Conservation (phyloP, 1,284 basidiomycete genomes). For the Tilletia setariae region DNA sequence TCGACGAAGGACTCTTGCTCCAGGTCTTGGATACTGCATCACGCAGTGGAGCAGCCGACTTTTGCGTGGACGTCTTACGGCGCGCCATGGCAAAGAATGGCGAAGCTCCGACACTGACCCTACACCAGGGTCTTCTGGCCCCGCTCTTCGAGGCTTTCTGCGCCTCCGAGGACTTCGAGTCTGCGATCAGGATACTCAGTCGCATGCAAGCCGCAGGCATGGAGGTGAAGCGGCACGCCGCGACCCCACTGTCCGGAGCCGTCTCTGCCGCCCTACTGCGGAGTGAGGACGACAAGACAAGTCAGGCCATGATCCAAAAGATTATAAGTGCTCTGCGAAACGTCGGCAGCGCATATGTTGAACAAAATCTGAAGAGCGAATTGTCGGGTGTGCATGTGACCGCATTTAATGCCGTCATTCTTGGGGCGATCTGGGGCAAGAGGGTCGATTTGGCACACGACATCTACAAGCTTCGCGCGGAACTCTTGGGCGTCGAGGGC, state of each 20-base stretch:
- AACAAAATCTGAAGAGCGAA: background rate
- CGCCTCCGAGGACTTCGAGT: constrained; percentile 21
- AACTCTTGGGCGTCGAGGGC: background rate
- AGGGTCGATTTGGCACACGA: constrained; percentile 6
- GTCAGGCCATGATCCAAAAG: background rate
- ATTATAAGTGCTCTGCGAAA: background rate
- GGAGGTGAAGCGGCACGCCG: constrained; percentile 7
- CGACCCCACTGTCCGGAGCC: background rate
- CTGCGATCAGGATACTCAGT: constrained; percentile 1
- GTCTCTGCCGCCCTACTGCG: background rate
- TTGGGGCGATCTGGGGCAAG: constrained; percentile 1
- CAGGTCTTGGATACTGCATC: constrained; percentile 30
- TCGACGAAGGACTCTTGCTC: constrained; percentile 37
- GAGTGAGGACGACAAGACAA: background rate
- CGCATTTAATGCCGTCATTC: constrained; percentile 7
- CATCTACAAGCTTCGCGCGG: constrained; percentile 7
- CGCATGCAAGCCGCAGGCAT: constrained; percentile 10
- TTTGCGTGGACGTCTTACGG: constrained; percentile 25
- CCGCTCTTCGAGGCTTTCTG: constrained; percentile 42
- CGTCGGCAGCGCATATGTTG: constrained; percentile 4
- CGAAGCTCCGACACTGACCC: background rate
- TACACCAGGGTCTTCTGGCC: constrained; percentile 40
- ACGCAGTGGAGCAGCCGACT: constrained; percentile 29
- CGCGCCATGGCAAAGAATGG: constrained; percentile 8
- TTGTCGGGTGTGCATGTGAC: background rate